Evolutionary conservation across 1,284 basidiomycete genomes (phyloP), one percentile per base, ranked within the genome.

Genomic region (Inonotus obliquus): DNA sequence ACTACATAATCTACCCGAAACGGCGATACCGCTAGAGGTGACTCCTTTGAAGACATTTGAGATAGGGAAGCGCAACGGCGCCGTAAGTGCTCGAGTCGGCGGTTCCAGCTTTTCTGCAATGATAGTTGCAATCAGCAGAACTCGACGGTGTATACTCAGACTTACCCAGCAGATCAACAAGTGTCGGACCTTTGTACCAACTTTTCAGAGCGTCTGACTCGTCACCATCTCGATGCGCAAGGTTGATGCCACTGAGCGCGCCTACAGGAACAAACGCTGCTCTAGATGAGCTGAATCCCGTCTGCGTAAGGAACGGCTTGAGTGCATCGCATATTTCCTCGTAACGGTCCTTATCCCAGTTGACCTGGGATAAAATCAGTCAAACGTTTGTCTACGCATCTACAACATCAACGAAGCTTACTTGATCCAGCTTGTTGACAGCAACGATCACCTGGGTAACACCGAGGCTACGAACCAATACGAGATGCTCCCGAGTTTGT

Each of bases 41-140:
- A 90, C 86, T 25, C 92, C 92, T 73, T 89, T 94, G 82, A 97
- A 99, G 2, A 98, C 93, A 72, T 99, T 99, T 13, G 94, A 91
- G 21, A 99, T 84, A 0, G 96, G 96, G 60, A 98, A 81, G 23
- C 97, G 85, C 39, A 98, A 74, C 0, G 96, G 89, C 0, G 85
- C 81, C 6, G 82, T 81, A 61, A 96, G 84, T 57, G 92, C 89
- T 49, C 96, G 81, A 4, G 79, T 73, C 0, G 96, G 96, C 0
- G 94, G 91, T 61, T 92, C 88, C 27, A 98, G 78, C 60, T 80
- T 76, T 76, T 97, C 95, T 94, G 62, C 9, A 35, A 59, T 47
- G 14, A 0, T 61, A 54, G 49, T 47, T 27, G 32, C 51, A 49
- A 2, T 32, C 14, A 27, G 17, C 32, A n/a, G 27, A 14, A 19